These are phyloP conservation scores for Xylaria sp. DNA, from an alignment of 2,329 filamentous ascomycete genomes.

Conservation along the genomic window DNA sequence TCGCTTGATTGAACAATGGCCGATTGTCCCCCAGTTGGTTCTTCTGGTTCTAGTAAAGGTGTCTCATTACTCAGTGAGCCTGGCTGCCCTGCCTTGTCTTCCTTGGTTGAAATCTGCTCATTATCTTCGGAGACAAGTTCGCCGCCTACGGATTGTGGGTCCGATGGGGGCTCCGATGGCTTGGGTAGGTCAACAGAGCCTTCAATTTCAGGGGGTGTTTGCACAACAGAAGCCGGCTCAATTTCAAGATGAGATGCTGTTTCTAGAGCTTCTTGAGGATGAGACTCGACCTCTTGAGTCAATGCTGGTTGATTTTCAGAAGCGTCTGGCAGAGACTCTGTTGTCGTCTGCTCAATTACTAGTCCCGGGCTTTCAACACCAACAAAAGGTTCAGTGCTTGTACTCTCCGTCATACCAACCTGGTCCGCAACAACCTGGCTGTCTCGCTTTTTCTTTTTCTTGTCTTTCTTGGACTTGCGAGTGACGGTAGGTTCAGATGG, in stretches of 20 bases:
- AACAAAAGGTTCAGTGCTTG: conserved; percentile 23
- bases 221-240: conserved; percentile 2
- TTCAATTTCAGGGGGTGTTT: conserved; percentile 7
- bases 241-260: neutral
- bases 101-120: conserved; percentile 44
- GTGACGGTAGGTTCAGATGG: conserved; percentile 12
- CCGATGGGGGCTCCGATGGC: conserved; percentile 10
- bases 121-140: conserved; percentile 28
- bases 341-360: conserved; percentile 19
- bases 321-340: neutral
- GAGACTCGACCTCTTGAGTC: conserved; percentile 3
- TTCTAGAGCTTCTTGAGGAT: conserved; percentile 9
- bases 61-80: neutral
- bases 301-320: conserved; percentile 1
- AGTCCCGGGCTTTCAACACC: conserved; percentile 26
- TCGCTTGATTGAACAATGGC: neutral
- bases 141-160: conserved; percentile 14
- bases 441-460: conserved; percentile 43
- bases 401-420: conserved; percentile 14
- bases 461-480: conserved; percentile 43
- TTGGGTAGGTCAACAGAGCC: neutral
- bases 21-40: neutral
- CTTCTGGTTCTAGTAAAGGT: conserved; percentile 9
- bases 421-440: conserved; percentile 33
- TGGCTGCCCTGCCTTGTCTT: conserved; percentile 46